Conservation (phyloP, 2,329 filamentous ascomycete species). For the Colletotrichum liriopes region DNA sequence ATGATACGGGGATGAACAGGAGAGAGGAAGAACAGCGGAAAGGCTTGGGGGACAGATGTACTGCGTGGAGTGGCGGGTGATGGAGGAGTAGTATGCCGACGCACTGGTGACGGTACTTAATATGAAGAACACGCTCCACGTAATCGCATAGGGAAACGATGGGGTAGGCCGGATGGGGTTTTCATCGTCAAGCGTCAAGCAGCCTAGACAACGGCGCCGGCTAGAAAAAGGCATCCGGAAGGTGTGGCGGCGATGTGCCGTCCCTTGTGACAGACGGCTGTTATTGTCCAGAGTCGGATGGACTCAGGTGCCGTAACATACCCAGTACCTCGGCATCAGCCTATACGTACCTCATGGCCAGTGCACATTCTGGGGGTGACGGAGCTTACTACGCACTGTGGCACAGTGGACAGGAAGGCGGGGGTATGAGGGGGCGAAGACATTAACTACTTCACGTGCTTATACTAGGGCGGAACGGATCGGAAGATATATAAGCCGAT, state of each 20-base stretch:
- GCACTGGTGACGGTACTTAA: too few species aligned
- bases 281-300: not conserved
- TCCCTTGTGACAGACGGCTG: conserved; percentile 1
- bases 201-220: not conserved
- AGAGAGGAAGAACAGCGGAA: not conserved
- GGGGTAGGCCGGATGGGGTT: too few species aligned
- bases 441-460: not conserved
- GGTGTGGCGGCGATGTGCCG: not conserved
- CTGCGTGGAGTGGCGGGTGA: not conserved
- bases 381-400: too few species aligned
- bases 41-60: not conserved
- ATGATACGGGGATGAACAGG: not conserved
- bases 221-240: not conserved
- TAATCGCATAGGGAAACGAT: not conserved
- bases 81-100: too few species aligned
- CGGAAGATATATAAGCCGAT: not conserved
- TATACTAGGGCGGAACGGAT: too few species aligned
- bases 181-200: not conserved
- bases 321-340: conserved; percentile 15
- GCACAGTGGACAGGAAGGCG: not conserved
- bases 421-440: not conserved
- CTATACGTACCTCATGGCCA: not conserved
- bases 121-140: not conserved
- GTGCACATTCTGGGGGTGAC: not conserved
- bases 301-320: not conserved